These are phyloP conservation scores for Exophiala dermatitidis DNA, from an alignment of 2,329 filamentous ascomycete genomes.

Conservation along the genomic window DNA sequence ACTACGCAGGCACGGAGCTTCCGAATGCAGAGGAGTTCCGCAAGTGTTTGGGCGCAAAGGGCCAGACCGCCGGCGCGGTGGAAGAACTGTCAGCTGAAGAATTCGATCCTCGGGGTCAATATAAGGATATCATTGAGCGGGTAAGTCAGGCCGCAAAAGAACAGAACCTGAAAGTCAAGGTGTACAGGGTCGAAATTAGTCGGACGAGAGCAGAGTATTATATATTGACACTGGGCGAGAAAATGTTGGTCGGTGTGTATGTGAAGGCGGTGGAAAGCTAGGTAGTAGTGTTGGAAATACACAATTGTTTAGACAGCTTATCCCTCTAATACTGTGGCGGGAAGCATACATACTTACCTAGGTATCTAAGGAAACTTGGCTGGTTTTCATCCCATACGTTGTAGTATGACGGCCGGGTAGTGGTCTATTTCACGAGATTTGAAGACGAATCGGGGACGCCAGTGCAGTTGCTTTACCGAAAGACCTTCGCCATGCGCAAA, in stretches of 20 bases:
- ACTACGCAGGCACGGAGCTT: slow-evolving; percentile 44
- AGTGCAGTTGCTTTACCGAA: too few species aligned
- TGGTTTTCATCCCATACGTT: too few species aligned
- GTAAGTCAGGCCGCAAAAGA: slow-evolving; percentile 27
- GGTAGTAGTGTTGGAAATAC: slow-evolving; percentile 1
- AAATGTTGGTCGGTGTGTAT: slow-evolving; percentile 67
- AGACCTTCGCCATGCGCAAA: too few species aligned
- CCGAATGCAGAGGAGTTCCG: slow-evolving; percentile 58
- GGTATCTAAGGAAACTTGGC: too few species aligned
- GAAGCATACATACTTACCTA: background rate
- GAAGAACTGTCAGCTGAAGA: slow-evolving; percentile 60
- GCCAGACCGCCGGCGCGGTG: slow-evolving; percentile 43
- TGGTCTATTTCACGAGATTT: too few species aligned
- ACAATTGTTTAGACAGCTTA: too few species aligned
- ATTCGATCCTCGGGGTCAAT: slow-evolving; percentile 68
- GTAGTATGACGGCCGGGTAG: too few species aligned
- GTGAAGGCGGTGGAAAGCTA: slow-evolving; percentile 68
- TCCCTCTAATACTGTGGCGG: background rate
- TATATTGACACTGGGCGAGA: slow-evolving; percentile 59
- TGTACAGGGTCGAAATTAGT: slow-evolving; percentile 63
- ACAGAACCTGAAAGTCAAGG: slow-evolving; percentile 45
- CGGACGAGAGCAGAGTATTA: slow-evolving; percentile 59
- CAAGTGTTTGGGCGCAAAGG: slow-evolving; percentile 52
- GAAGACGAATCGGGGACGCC: too few species aligned
- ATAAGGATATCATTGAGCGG: slow-evolving; percentile 57